Evolutionary conservation across 1,139 yeast genomes (phyloP).

Genomic region (Pneumocystis jirovecii): DNA sequence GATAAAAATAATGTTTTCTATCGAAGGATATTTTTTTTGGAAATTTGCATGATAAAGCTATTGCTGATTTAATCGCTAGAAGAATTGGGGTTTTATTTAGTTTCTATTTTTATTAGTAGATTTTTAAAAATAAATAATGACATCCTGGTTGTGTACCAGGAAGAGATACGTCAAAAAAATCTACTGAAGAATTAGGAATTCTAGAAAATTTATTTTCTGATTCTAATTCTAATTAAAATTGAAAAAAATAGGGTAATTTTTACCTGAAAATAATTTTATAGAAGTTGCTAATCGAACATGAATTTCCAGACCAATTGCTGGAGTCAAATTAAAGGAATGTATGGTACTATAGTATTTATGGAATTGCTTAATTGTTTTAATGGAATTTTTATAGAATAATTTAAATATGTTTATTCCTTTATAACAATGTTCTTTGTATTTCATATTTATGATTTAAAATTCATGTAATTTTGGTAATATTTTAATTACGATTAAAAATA

Average conservation of each 20-base stretch:
- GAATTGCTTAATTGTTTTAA: neutral
- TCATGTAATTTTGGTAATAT: neutral
- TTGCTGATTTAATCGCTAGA: conserved; percentile 58
- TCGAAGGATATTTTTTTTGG: conserved; percentile 55
- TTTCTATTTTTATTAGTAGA: conserved; percentile 5
- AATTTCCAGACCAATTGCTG: conserved; percentile 57
- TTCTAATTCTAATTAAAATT: conserved; percentile 25
- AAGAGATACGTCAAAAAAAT: conserved; percentile 69
- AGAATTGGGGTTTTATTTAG: conserved; percentile 63
- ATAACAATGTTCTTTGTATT: neutral
- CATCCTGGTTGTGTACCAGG: conserved; percentile 82
- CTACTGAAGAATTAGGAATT: conserved; percentile 52
- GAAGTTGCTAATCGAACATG: conserved; percentile 75
- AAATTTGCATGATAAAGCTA: conserved; percentile 50
- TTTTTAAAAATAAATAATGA: conserved; percentile 4
- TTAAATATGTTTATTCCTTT: neutral
- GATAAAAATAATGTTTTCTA: conserved; percentile 88
- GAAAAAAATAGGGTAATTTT: conserved; percentile 26
- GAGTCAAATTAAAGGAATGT: neutral
- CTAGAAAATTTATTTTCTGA: conserved; percentile 11
- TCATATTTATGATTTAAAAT: neutral
- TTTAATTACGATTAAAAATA: neutral
- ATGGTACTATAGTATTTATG: neutral
- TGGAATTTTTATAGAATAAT: neutral
- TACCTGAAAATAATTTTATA: conserved; percentile 55